These are phyloP conservation scores for Lactarius sanguifluus DNA, from an alignment of 768 basidiomycete genomes.

Conservation along the genomic window DNA sequence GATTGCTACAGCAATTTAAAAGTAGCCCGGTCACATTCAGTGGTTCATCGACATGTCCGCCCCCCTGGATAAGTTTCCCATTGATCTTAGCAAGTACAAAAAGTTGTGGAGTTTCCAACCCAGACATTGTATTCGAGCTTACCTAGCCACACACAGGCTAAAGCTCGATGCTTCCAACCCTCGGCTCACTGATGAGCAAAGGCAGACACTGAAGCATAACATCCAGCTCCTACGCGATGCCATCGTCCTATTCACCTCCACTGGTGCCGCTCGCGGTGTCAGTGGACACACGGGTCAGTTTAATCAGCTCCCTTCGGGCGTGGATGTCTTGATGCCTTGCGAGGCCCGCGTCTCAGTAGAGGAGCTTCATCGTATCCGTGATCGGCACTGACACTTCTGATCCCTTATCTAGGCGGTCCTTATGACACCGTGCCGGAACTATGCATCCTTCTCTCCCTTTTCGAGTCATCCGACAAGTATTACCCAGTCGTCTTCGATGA, in stretches of 20 bases:
- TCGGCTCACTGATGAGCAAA: conserved; percentile 63
- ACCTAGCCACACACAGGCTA: conserved; percentile 45
- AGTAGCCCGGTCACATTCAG: not conserved
- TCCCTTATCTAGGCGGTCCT: conserved; percentile 40
- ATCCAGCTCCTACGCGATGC: conserved; percentile 82
- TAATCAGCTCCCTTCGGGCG: not conserved
- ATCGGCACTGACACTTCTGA: not conserved
- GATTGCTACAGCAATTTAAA: not conserved
- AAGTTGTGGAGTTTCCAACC: conserved; percentile 9
- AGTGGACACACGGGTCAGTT: conserved; percentile 76
- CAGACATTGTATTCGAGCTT: not conserved
- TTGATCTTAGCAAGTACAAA: conserved; percentile 28
- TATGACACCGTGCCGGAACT: conserved; percentile 81
- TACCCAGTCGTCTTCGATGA: conserved; percentile 77
- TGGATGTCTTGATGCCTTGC: not conserved
- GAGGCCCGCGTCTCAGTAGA: not conserved
- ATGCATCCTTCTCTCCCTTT: conserved; percentile 71
- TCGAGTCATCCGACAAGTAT: conserved; percentile 62
- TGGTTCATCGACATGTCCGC: conserved; percentile 20
- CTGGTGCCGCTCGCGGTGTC: conserved; percentile 81
- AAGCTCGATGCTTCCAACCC: conserved; percentile 69
- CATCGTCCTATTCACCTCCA: conserved; percentile 83
- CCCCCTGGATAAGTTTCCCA: conserved; percentile 25
- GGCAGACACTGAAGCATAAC: conserved; percentile 57
- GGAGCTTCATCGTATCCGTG: not conserved